phyloP scores from a whole-genome alignment of 495 filamentous ascomycete species.

The Diplogelasinospora grovesii region DNA sequence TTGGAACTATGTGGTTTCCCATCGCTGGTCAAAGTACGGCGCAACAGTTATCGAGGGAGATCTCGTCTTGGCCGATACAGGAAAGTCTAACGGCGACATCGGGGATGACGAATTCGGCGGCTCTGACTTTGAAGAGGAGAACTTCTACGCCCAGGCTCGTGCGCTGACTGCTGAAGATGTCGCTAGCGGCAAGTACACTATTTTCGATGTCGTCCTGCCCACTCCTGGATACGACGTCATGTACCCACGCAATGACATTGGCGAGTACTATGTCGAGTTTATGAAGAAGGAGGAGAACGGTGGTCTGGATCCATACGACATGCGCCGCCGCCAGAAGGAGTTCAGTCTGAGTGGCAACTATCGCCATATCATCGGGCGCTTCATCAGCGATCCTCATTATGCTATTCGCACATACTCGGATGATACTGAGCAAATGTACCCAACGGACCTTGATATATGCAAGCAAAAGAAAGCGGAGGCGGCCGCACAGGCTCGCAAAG shows the following conservation, averaged over 20 bases:
- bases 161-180: constrained; percentile 69
- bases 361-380: constrained; percentile 70
- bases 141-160: constrained; percentile 67
- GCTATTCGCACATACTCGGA: constrained; percentile 61
- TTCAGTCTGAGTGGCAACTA: constrained; percentile 85
- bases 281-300: constrained; percentile 76
- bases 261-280: constrained; percentile 70
- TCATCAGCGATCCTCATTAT: constrained; percentile 48
- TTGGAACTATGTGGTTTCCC: constrained; percentile 79
- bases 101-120: constrained; percentile 46
- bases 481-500: constrained; percentile 6
- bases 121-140: constrained; percentile 35
- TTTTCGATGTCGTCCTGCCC: constrained; percentile 93
- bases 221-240: constrained; percentile 82
- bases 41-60: constrained; percentile 74
- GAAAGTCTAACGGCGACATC: constrained; percentile 32
- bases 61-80: constrained; percentile 57
- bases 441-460: constrained; percentile 57
- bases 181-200: constrained; percentile 67
- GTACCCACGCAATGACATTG: constrained; percentile 80
- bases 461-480: constrained; percentile 19
- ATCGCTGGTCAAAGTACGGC: constrained; percentile 69
- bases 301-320: constrained; percentile 71
- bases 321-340: constrained; percentile 80
- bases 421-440: constrained; percentile 76